A percentile compares a stretch with the other conserved stretches of the same genome.
Evolutionary conservation across 2,329 filamentous ascomycete genomes (phyloP).

Genomic region (Sporothrix brasiliensis): DNA sequence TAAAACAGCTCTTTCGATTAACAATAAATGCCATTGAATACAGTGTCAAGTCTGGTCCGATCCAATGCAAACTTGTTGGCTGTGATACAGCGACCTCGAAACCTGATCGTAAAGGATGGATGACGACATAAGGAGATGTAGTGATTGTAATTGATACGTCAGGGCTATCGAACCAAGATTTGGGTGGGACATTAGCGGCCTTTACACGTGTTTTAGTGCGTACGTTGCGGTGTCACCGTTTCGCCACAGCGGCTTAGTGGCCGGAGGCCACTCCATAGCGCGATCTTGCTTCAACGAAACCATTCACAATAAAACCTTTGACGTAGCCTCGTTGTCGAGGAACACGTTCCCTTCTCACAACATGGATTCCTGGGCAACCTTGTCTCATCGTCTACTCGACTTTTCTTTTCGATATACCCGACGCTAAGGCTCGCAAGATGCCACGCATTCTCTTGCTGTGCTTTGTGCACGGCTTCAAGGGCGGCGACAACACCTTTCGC

Average conservation of each 20-base stretch:
- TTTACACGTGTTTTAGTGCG: background rate
- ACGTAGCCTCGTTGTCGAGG: background rate
- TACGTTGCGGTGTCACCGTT: background rate
- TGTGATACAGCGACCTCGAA: background rate
- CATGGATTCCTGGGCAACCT: constrained; percentile 1
- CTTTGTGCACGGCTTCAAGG: constrained; percentile 79
- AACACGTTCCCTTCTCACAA: background rate
- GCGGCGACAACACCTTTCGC: constrained; percentile 69
- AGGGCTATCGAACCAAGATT: background rate
- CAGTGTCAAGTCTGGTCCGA: background rate
- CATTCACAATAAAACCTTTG: background rate
- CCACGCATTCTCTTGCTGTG: constrained; percentile 65
- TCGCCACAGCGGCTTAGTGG: constrained; percentile 11
- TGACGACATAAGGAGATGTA: constrained; percentile 9
- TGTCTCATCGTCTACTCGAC: background rate
- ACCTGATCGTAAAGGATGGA: constrained; percentile 10
- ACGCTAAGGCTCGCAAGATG: constrained; percentile 40
- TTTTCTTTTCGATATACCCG: background rate
- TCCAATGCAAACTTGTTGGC: background rate
- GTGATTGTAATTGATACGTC: background rate
- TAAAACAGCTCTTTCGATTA: background rate
- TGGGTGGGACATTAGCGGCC: constrained; percentile 1
- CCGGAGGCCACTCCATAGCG: background rate
- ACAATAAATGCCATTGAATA: background rate
- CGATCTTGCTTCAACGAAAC: background rate